Evolutionary conservation across 176 grass and related monocot species (phyloP), one percentile per base, ranked within the genome.

Genomic region (Chloris gayana): DNA sequence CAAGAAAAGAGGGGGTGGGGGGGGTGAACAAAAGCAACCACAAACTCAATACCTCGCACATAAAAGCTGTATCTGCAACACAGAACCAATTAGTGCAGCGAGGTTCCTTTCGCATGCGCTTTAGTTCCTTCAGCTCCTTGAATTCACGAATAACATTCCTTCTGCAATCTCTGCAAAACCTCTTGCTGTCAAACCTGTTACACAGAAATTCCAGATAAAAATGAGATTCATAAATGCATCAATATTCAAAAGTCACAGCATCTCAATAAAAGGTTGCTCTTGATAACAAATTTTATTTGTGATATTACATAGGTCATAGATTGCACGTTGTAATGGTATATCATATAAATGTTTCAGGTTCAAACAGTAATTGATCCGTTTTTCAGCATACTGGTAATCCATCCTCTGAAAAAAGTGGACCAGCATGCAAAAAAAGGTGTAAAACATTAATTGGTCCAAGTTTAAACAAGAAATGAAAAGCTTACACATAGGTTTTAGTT

Each of bases 121-220:
- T 97, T 75, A 97, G 78, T 73, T 97, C 94, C 74, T 97, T 97
- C 47, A 97, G 84, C 66, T 97, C 94, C 85, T 97, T 97, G 71
- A 97, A 97, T 89, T 97, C 94, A 14, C 91, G 85, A 50, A 97
- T 91, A 53, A 97, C 94, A 83, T 97, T 97, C 77, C 84, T 91
- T 91, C 94, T 83, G 74, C 94, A 97, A 41, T 97, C 94, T 91
- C 94, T 85, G 73, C 91, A 97, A 87, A 97, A 97, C 45, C 91
- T 97, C 88, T 93, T 97, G 91, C 91, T 97, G 70, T 97, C 94
- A 53, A 97, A 97, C 94, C 94, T 97, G 85, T 69, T 41, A 62
- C 58, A 85, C 54, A 60, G 33, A 70, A 30, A 56, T 62, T 75
- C 49, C 37, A 72, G 62, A 27, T 82, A 6, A 35, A 86, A 6